Base-by-base conservation (phyloP, 2,329 filamentous ascomycete genomes). In the Epichloe scottii region DNA sequence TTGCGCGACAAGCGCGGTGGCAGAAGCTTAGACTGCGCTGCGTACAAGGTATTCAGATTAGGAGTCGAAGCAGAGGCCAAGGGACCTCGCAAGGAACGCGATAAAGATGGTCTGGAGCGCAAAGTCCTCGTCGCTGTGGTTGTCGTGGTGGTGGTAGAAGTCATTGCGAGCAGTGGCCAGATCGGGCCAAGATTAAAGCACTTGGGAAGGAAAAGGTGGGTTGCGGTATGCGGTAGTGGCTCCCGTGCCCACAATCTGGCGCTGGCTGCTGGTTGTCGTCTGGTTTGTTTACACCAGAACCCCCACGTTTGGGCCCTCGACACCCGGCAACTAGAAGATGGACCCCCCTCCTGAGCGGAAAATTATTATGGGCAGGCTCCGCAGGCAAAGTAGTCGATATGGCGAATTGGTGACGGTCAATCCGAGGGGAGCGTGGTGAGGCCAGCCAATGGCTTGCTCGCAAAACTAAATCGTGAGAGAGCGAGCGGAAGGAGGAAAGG, bases 1-100 rank as follows among this genome's bases (percentile, higher is more conserved):
- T 90, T 89, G 62, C 85, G 82, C 61, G 78, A 75, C 58, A 84
- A 71, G 53, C 74, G 71, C 44, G 63, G 68, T 33, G 70, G 68
- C 46, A 63, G 63, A 26, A 74, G 69, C 56, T 71, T 72, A 48
- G 75, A 73, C 56, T 76, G 75, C 7, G 70, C 66, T 41, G 68
- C 66, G 63, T 76, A 80, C 39, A 75, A 63, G 26, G 70, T 66
- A 61, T 74, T 74, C 54, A 84, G 69, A 59, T 82, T 81, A 11
- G 80, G 79, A 4, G 77, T 79, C 7, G 80, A 82, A 37, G 72
- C 70, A 23, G 78, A 74, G 53, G 69, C 66, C 50, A 68, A 63
- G 53, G 70, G 65, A 60, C 69, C 70, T 61, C 74, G 68, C 55
- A 75, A 65, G 50, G 69, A 68, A 54, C 71, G 66, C 41, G 64